These are phyloP conservation scores for Chlorella sorokiniana DNA, from an alignment of 139 green algal genomes.

Conservation along the genomic window DNA sequence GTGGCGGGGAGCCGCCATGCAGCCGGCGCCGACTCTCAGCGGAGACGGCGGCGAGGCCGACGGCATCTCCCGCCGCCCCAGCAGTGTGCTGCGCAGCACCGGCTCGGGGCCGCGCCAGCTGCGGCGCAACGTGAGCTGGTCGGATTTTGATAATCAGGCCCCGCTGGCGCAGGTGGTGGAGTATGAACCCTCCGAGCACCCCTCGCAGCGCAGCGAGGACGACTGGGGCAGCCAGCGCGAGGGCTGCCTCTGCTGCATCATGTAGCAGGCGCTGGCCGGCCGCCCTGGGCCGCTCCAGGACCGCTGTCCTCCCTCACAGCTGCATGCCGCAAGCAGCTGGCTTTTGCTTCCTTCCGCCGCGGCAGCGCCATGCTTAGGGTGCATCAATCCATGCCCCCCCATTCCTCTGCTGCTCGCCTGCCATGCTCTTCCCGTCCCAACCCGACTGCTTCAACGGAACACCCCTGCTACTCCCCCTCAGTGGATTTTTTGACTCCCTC, in stretches of 20 bases:
- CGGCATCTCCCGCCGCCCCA: neutral
- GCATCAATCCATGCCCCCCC: too few relatives aligned
- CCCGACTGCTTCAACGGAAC: too few relatives aligned
- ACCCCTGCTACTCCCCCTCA: too few relatives aligned
- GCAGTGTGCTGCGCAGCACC: constrained; percentile 6
- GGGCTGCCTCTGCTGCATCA: constrained; percentile 17
- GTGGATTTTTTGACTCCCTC: too few relatives aligned
- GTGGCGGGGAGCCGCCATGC: neutral
- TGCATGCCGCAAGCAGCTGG: neutral
- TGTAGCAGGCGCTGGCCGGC: neutral
- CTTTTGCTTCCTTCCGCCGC: neutral
- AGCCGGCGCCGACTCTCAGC: neutral
- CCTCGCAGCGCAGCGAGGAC: constrained; percentile 11
- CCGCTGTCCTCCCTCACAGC: too few relatives aligned
- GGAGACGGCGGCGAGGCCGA: neutral
- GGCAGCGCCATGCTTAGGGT: too few relatives aligned
- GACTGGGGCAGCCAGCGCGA: neutral
- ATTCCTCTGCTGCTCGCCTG: too few relatives aligned
- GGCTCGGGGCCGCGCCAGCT: neutral
- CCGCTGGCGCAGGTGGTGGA: constrained; percentile 21
- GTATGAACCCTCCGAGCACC: neutral
- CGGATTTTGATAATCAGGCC: neutral
- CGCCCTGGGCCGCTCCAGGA: too few relatives aligned
- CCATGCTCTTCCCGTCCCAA: too few relatives aligned
- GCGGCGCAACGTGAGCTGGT: constrained; percentile 22